Conservation (phyloP, 2,329 filamentous ascomycete species). For the Nemania serpens region DNA sequence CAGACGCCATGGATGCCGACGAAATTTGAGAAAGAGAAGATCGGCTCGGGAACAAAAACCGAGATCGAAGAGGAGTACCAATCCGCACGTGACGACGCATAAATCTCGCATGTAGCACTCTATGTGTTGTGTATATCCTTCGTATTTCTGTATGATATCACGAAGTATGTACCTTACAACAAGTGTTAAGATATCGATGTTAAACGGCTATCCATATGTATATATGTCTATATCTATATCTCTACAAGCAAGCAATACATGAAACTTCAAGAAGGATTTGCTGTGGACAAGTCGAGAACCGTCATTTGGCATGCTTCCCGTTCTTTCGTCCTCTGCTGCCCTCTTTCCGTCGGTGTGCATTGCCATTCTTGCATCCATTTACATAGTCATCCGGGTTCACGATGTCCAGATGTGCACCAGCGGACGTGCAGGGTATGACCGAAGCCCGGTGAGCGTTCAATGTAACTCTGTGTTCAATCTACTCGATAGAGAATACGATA, state of each 20-base stretch:
- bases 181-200: conserved; percentile 12
- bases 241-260: neutral
- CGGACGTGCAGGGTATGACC: conserved; percentile 32
- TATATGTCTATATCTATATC: neutral
- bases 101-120: neutral
- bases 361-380: conserved; percentile 21
- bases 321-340: too few relatives aligned
- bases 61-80: neutral
- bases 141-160: too few relatives aligned
- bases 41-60: neutral
- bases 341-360: conserved; percentile 8
- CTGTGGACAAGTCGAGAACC: neutral
- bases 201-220: neutral
- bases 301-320: neutral
- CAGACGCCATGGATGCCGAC: conserved; percentile 14
- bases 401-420: conserved; percentile 33
- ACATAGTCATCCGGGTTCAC: conserved; percentile 30
- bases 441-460: conserved; percentile 32
- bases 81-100: neutral
- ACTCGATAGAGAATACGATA: too few relatives aligned
- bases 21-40: neutral
- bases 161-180: too few relatives aligned
- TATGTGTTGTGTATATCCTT: too few relatives aligned
- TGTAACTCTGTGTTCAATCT: too few relatives aligned
- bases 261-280: neutral